Evolutionary conservation across 129 eudicot species (phyloP), one percentile per base, ranked within the genome.

Genomic region (Logfia minima): DNA sequence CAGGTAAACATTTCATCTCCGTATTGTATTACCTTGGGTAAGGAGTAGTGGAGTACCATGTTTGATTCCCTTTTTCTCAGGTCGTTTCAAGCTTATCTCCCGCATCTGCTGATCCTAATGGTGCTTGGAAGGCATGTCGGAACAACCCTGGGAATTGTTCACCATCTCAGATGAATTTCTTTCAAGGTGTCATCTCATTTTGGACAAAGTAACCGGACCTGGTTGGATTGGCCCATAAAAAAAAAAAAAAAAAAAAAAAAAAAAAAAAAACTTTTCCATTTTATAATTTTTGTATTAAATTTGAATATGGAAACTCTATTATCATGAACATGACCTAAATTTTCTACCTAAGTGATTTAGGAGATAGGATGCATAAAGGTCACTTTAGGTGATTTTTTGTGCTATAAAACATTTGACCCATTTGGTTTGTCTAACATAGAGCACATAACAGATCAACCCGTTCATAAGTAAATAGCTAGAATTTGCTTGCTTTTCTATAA

Each of bases 21-120:
- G 29, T 26, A 26, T 26, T 26, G 29, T 26, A 26, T 26, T 26
- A 26, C 29, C 29, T 26, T 26, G 29, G 29, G 29, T 26, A 26
- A 26, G 29, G 29, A 26, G 29, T 26, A 26, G 29, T 26, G 29
- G 29, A 26, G 29, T 26, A 26, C 29, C 4, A 55, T 43, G 67
- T 21, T 22, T 66, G 18, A 52, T 17, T 16, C 75, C 34, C n/a
- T 14, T 65, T 2, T 14, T 21, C 45, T 75, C 80, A 94, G 98
- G 88, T 91, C 35, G 83, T 84, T 43, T 79, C 90, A 23, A 94
- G 98, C 82, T 82, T 94, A 84, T 88, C 88, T 60, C 87, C 97
- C 37, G 35, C 77, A 7, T 1, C 84, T 31, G 96, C 98, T 59
- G 98, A 94, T 83, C 96, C 92, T 19, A 64, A 58, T 66, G 92